Conservation (phyloP, 495 filamentous ascomycete species). For the Friedmanniomyces endolithicus region DNA sequence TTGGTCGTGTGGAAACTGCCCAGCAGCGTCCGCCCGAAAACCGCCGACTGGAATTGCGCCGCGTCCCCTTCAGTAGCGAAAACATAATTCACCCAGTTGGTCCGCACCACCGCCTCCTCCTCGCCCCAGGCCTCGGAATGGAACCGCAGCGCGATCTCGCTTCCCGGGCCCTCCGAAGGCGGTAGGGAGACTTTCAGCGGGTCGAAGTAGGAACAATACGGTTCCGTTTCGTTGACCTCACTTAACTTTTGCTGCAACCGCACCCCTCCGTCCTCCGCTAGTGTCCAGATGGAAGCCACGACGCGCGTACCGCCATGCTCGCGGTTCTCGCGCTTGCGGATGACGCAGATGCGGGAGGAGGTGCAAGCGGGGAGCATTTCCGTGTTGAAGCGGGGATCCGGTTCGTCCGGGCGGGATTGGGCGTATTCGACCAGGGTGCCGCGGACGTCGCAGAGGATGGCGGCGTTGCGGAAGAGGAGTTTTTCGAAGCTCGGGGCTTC, state of each 20-base stretch:
- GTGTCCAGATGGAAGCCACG: slow-evolving; percentile 30
- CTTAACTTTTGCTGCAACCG: slow-evolving; percentile 30
- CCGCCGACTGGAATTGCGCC: slow-evolving; percentile 28
- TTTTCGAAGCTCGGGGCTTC: slow-evolving; percentile 23
- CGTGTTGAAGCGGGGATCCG: slow-evolving; percentile 21
- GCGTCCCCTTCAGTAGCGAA: slow-evolving; percentile 23
- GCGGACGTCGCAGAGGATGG: slow-evolving; percentile 31
- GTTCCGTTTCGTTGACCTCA: slow-evolving; percentile 28
- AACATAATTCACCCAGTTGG: slow-evolving; percentile 33
- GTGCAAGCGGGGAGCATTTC: slow-evolving; percentile 24
- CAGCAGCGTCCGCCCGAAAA: slow-evolving; percentile 30
- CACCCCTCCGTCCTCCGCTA: slow-evolving; percentile 28
- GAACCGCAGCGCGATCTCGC: slow-evolving; percentile 20
- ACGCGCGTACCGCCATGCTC: slow-evolving; percentile 19
- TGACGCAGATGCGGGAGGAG: slow-evolving; percentile 23
- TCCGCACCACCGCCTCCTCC: slow-evolving; percentile 16
- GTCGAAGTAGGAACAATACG: slow-evolving; percentile 30
- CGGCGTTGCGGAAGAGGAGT: slow-evolving; percentile 27
- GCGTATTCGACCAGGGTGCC: slow-evolving; percentile 28
- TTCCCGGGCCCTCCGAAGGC: slow-evolving; percentile 12
- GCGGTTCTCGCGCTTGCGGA: slow-evolving; percentile 25
- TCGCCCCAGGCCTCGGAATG: slow-evolving; percentile 21
- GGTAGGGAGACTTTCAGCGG: slow-evolving; percentile 28
- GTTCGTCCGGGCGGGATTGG: slow-evolving; percentile 19
- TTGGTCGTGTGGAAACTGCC: slow-evolving; percentile 27